Percentiles rank a stretch among this genome's conserved stretches.
Conservation (phyloP, 345 rosid genomes). For the Odontarrhena argentea region DNA sequence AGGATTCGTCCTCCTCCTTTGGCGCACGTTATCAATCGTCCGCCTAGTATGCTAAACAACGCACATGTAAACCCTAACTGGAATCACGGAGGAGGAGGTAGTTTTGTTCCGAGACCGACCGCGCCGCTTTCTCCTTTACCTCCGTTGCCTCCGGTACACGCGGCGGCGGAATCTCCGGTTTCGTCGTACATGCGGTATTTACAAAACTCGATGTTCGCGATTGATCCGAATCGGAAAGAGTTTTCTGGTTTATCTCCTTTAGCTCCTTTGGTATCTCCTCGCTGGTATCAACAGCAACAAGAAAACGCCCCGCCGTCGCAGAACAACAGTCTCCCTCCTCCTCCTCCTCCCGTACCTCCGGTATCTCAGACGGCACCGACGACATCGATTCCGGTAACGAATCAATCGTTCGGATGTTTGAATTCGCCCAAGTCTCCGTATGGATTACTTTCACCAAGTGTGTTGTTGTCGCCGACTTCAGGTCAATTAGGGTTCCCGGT, state of each 20-base stretch:
- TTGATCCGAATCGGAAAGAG: slow-evolving; percentile 55
- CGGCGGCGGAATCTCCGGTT: slow-evolving; percentile 74
- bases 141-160: slow-evolving; percentile 65
- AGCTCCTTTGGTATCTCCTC: slow-evolving; percentile 67
- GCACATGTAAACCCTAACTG: slow-evolving; percentile 24
- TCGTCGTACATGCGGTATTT: slow-evolving; percentile 78
- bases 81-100: slow-evolving; percentile 14
- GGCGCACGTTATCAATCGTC: slow-evolving; percentile 67
- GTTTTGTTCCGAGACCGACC: slow-evolving; percentile 44
- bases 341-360: slow-evolving; percentile 29
- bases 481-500: slow-evolving; percentile 61
- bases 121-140: slow-evolving; percentile 71
- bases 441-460: slow-evolving; percentile 62
- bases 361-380: slow-evolving; percentile 39
- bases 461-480: slow-evolving; percentile 63
- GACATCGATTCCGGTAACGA: slow-evolving; percentile 50
- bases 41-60: slow-evolving; percentile 54
- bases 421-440: slow-evolving; percentile 75
- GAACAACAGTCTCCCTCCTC: slow-evolving; percentile 32
- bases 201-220: slow-evolving; percentile 49
- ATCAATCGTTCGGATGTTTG: slow-evolving; percentile 70
- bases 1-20: slow-evolving; percentile 95
- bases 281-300: slow-evolving; percentile 52
- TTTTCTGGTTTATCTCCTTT: slow-evolving; percentile 67
- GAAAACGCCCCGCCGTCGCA: slow-evolving; percentile 34